phyloP scores from a whole-genome alignment of 1,284 basidiomycete species.

The Ceratobasidium sp. region DNA sequence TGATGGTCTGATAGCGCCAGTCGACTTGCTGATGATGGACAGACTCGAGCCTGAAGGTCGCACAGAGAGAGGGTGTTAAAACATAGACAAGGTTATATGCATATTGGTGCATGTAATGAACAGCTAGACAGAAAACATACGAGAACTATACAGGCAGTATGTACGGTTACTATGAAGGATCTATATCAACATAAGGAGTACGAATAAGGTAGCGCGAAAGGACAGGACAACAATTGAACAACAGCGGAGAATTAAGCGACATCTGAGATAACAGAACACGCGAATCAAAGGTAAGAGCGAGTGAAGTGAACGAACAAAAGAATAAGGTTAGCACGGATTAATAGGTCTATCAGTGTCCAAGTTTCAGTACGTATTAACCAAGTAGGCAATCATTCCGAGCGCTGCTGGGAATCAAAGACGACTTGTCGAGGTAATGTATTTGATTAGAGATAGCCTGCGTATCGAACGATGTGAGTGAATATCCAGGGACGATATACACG shows the following conservation, averaged over 20 bases:
- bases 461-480: not conserved
- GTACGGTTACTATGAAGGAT: not conserved
- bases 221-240: not conserved
- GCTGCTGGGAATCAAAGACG: slow-evolving; percentile 3
- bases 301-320: not conserved
- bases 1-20: not conserved
- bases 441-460: slow-evolving; percentile 36
- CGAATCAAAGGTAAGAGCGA: not conserved
- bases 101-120: not conserved
- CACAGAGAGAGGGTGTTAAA: not conserved
- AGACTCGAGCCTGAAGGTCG: slow-evolving; percentile 23
- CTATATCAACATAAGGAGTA: slow-evolving; percentile 20
- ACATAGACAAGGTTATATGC: slow-evolving; percentile 8
- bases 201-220: slow-evolving; percentile 14
- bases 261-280: slow-evolving; percentile 10
- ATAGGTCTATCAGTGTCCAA: slow-evolving; percentile 8
- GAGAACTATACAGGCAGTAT: slow-evolving; percentile 25
- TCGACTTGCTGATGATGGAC: not conserved
- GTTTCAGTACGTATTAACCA: slow-evolving; percentile 19
- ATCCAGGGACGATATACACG: slow-evolving; percentile 3
- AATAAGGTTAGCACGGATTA: slow-evolving; percentile 39
- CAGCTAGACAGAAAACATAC: slow-evolving; percentile 12
- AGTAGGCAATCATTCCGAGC: slow-evolving; percentile 7
- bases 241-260: slow-evolving; percentile 4
- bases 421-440: slow-evolving; percentile 18